phyloP scores from a whole-genome alignment of 805 yeast species.

The Teunomyces atbi region DNA sequence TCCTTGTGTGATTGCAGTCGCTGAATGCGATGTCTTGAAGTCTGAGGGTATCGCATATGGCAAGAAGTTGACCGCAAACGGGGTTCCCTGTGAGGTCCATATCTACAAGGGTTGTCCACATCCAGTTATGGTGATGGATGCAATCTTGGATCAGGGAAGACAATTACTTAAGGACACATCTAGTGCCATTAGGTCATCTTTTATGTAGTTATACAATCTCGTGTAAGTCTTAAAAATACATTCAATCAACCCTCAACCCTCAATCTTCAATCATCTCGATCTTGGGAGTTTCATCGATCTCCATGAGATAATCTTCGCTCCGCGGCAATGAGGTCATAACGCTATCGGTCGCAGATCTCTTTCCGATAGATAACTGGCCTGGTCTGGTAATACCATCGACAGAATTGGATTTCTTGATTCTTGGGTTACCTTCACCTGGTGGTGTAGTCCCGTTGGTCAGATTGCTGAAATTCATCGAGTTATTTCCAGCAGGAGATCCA shows the following conservation, averaged over 20 bases:
- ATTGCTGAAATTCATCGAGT: constrained; percentile 6
- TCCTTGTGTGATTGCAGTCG: constrained; percentile 42
- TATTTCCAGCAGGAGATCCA: constrained; percentile 7
- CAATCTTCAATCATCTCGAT: constrained; percentile 12
- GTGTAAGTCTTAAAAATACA: not conserved
- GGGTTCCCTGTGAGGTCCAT: constrained; percentile 30
- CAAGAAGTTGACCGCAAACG: constrained; percentile 36
- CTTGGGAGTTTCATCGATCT: constrained; percentile 18
- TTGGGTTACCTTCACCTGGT: constrained; percentile 11
- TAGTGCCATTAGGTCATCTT: constrained; percentile 27
- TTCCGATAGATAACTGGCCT: constrained; percentile 28
- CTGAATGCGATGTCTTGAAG: constrained; percentile 44
- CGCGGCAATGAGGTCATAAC: constrained; percentile 13
- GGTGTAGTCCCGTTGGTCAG: constrained; percentile 11
- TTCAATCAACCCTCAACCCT: no score
- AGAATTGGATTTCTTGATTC: constrained; percentile 26
- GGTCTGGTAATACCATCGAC: constrained; percentile 28
- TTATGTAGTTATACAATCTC: constrained; percentile 9
- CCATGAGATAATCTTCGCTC: constrained; percentile 14
- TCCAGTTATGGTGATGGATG: constrained; percentile 51
- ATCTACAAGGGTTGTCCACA: constrained; percentile 47
- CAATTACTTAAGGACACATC: constrained; percentile 31
- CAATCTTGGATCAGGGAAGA: constrained; percentile 31
- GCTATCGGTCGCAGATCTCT: constrained; percentile 37
- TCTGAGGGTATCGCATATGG: constrained; percentile 46